Percentiles rank a stretch among this genome's conserved stretches.
phyloP scores from a whole-genome alignment of 768 basidiomycete species.

The Trametes meyenii region DNA sequence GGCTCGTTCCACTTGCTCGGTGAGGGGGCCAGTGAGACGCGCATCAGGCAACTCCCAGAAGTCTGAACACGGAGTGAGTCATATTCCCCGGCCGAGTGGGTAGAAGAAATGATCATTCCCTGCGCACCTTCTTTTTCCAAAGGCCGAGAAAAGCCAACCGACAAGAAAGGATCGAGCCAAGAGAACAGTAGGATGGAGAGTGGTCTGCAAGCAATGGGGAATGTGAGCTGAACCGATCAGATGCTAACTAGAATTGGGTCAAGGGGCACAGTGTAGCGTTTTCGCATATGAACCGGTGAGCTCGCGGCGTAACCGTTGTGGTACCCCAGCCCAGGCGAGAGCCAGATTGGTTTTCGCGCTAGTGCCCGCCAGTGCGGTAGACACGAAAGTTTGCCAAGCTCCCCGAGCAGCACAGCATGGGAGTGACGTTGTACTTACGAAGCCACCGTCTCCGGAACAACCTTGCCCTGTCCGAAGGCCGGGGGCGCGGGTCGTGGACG shows the following conservation, averaged over 20 bases:
- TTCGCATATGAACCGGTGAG: neutral
- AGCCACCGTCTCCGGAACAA: slow-evolving; percentile 44
- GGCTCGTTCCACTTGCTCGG: slow-evolving; percentile 10
- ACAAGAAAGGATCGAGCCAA: slow-evolving; percentile 59
- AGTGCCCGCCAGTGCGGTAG: neutral
- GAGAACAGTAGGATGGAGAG: slow-evolving; percentile 50
- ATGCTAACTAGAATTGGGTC: neutral
- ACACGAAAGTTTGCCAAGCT: neutral
- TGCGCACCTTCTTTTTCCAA: slow-evolving; percentile 54
- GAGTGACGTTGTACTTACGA: slow-evolving; percentile 31
- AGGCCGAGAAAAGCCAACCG: slow-evolving; percentile 61
- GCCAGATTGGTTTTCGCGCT: too few species aligned
- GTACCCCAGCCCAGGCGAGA: too few species aligned
- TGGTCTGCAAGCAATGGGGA: slow-evolving; percentile 33
- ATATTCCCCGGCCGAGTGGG: neutral
- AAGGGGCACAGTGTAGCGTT: neutral
- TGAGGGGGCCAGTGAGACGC: slow-evolving; percentile 9
- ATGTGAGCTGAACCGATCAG: neutral
- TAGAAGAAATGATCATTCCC: neutral
- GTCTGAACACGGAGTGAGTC: neutral
- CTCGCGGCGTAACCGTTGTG: too few species aligned
- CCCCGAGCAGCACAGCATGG: neutral
- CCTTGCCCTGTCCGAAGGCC: slow-evolving; percentile 48
- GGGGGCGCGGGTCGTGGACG: slow-evolving; percentile 51
- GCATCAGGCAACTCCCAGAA: slow-evolving; percentile 15